Evolutionary conservation across 2,329 filamentous ascomycete species (phyloP).

Genomic region (Aspergillus brunneoviolaceus): DNA sequence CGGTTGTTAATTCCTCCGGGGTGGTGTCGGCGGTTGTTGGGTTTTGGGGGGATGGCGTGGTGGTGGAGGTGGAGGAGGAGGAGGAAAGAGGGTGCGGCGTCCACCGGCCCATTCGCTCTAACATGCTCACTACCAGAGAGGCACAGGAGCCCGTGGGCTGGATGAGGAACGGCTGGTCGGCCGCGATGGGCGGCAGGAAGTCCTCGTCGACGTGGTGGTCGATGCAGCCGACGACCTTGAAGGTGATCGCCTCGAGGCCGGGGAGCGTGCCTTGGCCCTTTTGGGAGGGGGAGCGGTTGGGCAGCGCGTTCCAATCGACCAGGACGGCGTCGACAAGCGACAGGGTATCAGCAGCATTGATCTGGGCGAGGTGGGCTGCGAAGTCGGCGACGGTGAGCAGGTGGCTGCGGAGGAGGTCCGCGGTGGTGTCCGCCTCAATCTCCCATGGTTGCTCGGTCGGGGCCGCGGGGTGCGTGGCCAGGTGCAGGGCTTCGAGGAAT

Average conservation of each 20-base stretch:
- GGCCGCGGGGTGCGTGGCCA: constrained; percentile 40
- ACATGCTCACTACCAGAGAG: constrained; percentile 55
- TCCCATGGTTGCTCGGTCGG: constrained; percentile 23
- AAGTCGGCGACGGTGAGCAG: constrained; percentile 45
- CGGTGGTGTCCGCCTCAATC: constrained; percentile 25
- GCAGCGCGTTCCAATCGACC: constrained; percentile 49
- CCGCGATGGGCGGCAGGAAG: constrained; percentile 47
- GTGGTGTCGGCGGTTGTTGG: too few relatives aligned
- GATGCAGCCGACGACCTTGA: constrained; percentile 54
- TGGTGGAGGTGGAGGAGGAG: neutral
- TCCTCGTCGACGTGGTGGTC: constrained; percentile 64
- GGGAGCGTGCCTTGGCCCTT: constrained; percentile 50
- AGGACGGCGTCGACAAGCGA: constrained; percentile 32
- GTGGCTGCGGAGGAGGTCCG: constrained; percentile 31
- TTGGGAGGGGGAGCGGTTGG: constrained; percentile 45
- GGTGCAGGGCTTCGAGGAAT: constrained; percentile 56
- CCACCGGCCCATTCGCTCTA: constrained; percentile 47
- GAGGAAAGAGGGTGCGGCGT: constrained; percentile 20
- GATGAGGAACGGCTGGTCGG: constrained; percentile 52
- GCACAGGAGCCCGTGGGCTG: constrained; percentile 59
- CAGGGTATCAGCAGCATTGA: constrained; percentile 1
- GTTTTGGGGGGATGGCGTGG: constrained; percentile 15
- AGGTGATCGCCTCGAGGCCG: constrained; percentile 42
- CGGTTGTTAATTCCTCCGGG: constrained; percentile 21
- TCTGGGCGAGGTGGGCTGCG: constrained; percentile 22